A percentile compares a stretch with the other conserved stretches of the same genome.
Evolutionary conservation across 805 yeast species (phyloP).

Genomic region (Saccharomycopsis fibuligera): DNA sequence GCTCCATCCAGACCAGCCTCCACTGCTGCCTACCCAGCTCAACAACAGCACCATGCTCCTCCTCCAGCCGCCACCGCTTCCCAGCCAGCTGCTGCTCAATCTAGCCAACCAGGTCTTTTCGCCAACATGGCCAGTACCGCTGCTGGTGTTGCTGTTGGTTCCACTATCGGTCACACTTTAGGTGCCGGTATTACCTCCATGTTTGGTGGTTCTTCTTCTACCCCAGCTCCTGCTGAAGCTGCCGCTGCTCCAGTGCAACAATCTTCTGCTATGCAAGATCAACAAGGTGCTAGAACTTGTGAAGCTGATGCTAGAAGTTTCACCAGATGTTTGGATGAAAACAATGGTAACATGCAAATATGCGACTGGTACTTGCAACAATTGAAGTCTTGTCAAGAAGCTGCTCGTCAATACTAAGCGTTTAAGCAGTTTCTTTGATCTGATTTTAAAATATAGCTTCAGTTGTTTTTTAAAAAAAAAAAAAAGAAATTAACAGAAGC

Average conservation of each 20-base stretch:
- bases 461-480: too few relatives aligned
- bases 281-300: conserved; percentile 48
- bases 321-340: conserved; percentile 92
- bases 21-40: conserved; percentile 49
- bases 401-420: conserved; percentile 68
- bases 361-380: conserved; percentile 97
- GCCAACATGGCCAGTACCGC: conserved; percentile 99
- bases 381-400: conserved; percentile 95
- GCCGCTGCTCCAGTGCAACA: conserved; percentile 29
- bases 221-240: conserved; percentile 40
- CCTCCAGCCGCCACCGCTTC: conserved; percentile 44
- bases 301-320: conserved; percentile 91
- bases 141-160: conserved; percentile 99
- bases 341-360: conserved; percentile 91
- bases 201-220: conserved; percentile 73
- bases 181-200: conserved; percentile 90
- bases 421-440: too few relatives aligned
- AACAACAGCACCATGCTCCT: conserved; percentile 40
- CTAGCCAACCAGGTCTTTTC: conserved; percentile 76
- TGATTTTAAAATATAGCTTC: too few relatives aligned
- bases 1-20: conserved; percentile 62
- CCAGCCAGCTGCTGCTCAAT: conserved; percentile 47
- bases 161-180: conserved; percentile 92
- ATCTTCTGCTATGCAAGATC: too few relatives aligned
- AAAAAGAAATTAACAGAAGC: too few relatives aligned